These are phyloP conservation scores for Cutaneotrichosporon arboriforme DNA, from an alignment of 1,284 basidiomycete species.

Conservation along the genomic window DNA sequence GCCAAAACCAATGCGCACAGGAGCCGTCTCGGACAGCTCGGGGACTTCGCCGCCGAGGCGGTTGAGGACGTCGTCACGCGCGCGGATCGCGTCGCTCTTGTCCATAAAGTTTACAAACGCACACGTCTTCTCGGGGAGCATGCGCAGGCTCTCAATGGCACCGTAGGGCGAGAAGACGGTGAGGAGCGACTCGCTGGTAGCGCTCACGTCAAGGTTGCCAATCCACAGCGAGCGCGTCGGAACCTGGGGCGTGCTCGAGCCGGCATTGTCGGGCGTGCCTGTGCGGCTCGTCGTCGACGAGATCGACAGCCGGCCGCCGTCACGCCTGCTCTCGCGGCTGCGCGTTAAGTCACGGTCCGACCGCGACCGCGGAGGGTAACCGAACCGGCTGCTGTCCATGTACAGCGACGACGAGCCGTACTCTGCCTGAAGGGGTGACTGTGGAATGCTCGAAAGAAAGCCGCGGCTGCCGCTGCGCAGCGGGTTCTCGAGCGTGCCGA, in stretches of 20 bases:
- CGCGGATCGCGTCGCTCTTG: slow-evolving; percentile 84
- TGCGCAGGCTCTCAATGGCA: slow-evolving; percentile 86
- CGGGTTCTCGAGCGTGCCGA: slow-evolving; percentile 77
- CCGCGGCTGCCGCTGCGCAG: slow-evolving; percentile 23
- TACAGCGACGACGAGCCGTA: slow-evolving; percentile 4
- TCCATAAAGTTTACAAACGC: slow-evolving; percentile 99
- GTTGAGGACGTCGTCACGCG: slow-evolving; percentile 93
- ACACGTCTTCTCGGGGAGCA: slow-evolving; percentile 97
- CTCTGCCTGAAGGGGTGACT: slow-evolving; percentile 33
- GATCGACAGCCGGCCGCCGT: slow-evolving; percentile 32
- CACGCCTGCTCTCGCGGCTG: slow-evolving; percentile 28
- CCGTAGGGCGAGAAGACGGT: slow-evolving; percentile 93
- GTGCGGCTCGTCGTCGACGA: slow-evolving; percentile 38
- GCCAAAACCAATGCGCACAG: slow-evolving; percentile 93
- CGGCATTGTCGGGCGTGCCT: slow-evolving; percentile 40
- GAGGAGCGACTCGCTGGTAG: slow-evolving; percentile 89
- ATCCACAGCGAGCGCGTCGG: slow-evolving; percentile 96
- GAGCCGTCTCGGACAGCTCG: slow-evolving; percentile 84
- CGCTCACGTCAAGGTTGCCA: slow-evolving; percentile 87
- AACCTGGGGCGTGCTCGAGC: slow-evolving; percentile 57
- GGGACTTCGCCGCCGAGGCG: slow-evolving; percentile 83
- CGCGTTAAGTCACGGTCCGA: slow-evolving; percentile 32
- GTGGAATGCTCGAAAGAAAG: slow-evolving; percentile 52
- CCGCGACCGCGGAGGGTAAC: slow-evolving; percentile 29
- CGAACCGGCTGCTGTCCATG: slow-evolving; percentile 18